phyloP scores from a whole-genome alignment of 176 grass and related monocot genomes.

The Carex scoparia region DNA sequence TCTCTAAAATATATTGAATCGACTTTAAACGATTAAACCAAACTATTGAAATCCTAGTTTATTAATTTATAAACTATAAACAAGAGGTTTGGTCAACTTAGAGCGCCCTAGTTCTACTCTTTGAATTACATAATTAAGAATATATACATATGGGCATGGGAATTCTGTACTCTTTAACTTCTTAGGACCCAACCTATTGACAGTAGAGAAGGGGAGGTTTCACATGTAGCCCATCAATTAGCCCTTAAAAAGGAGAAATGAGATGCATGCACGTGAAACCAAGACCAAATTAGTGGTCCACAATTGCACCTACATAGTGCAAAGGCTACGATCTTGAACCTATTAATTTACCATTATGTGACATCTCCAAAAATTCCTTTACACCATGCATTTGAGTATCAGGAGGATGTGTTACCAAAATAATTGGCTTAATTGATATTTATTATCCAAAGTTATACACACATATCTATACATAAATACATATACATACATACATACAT shows the following conservation, averaged over 20 bases:
- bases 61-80: too few species aligned
- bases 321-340: neutral
- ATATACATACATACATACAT: too few species aligned
- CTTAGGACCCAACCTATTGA: neutral
- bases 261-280: constrained; percentile 23
- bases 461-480: too few species aligned
- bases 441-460: too few species aligned
- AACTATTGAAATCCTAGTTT: too few species aligned
- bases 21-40: too few species aligned
- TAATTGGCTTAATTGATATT: neutral
- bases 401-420: neutral
- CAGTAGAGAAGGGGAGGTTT: neutral
- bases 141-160: neutral
- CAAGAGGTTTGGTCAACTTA: too few species aligned
- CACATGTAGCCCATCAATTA: constrained; percentile 16
- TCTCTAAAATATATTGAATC: too few species aligned
- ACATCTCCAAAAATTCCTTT: neutral
- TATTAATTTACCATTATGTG: neutral
- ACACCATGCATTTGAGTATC: neutral
- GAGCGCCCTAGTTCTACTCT: too few species aligned
- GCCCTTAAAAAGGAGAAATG: constrained; percentile 14
- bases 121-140: too few species aligned
- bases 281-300: constrained; percentile 4
- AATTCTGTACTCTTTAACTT: too few species aligned
- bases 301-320: neutral